Base-by-base conservation (phyloP, 148 eudicot genomes). In the Camellia sinensis region DNA sequence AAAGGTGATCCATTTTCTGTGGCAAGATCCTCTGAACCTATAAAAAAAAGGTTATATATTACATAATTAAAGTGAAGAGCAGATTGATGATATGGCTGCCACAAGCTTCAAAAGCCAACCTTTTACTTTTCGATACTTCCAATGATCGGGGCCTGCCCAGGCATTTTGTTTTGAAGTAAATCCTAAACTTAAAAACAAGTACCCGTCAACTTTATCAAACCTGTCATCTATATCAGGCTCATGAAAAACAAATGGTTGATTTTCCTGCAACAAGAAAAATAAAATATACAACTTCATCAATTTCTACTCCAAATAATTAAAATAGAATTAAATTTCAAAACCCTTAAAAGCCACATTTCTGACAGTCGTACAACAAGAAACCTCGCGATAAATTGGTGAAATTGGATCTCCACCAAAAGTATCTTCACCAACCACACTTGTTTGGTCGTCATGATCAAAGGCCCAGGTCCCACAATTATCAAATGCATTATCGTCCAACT, bases 121-220 rank as follows among this genome's bases (percentile, higher is more conserved):
- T 89, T 90, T 92, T 22, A 83, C 76, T 74, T 92, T 96, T 65
- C 89, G 83, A 71, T 89, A 96, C 88, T 93, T 96, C 99, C 99
- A 96, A 71, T 93, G 98, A 82, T 93, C 92, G 67, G 99, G 97
- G 80, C 99, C 99, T 65, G 99, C 99, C 99, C 99, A 96, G 3
- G 95, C 94, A 87, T 96, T 96, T 72, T 85, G 91, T 68, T 88
- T 92, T 71, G 91, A 90, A 29, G 85, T 80, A 74, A 89, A 83
- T 44, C 97, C 97, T 78, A 90, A 85, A 82, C 88, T 92, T 79
- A 84, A 82, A 87, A 89, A 93, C 83, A 92, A 75, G 84, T 85
- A 88, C 77, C 81, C 84, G 70, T 90, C 91, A 66, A 95, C 87
- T 71, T 85, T 87, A 64, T 84, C 91, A 85, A 77, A 83, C 77